Evolutionary conservation across 2,329 filamentous ascomycete species (phyloP).

Genomic region (Hypoxylon sp.): DNA sequence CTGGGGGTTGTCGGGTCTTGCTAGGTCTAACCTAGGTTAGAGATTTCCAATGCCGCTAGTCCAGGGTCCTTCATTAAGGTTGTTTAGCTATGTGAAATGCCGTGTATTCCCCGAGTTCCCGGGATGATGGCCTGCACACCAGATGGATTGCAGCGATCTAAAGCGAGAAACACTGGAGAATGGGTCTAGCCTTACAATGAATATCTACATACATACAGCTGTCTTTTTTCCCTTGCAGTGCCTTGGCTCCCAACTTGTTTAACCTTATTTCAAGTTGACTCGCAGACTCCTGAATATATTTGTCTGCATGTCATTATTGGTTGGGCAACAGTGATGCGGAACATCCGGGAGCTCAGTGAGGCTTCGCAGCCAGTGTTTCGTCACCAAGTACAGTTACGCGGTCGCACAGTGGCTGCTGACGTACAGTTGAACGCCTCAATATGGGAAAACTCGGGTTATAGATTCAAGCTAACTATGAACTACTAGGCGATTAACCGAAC

Average conservation of each 20-base stretch:
- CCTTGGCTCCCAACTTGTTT: conserved; percentile 5
- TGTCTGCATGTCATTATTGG: conserved; percentile 25
- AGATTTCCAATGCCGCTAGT: conserved; percentile 3
- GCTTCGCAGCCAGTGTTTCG: conserved; percentile 33
- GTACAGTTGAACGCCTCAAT: conserved; percentile 18
- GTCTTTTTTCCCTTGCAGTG: conserved; percentile 4
- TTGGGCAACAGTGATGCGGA: conserved; percentile 29
- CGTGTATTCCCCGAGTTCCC: conserved; percentile 39
- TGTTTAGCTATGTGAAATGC: conserved; percentile 27
- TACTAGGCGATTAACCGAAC: background rate
- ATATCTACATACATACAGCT: background rate
- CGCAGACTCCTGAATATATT: background rate
- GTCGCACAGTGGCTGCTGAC: conserved; percentile 16
- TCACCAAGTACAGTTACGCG: conserved; percentile 27
- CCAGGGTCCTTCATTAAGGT: conserved; percentile 22
- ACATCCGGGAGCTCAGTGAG: conserved; percentile 28
- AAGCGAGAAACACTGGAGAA: conserved; percentile 15
- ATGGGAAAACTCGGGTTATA: conserved; percentile 15
- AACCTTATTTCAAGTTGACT: conserved; percentile 35
- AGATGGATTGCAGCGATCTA: conserved; percentile 27
- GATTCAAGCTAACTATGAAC: background rate
- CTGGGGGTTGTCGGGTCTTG: background rate
- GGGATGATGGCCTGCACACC: conserved; percentile 16
- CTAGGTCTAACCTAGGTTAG: conserved; percentile 1
- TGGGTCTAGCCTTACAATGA: conserved; percentile 20